Conservation (phyloP, 2,329 filamentous ascomycete genomes). For the Chaetomium sp. region DNA sequence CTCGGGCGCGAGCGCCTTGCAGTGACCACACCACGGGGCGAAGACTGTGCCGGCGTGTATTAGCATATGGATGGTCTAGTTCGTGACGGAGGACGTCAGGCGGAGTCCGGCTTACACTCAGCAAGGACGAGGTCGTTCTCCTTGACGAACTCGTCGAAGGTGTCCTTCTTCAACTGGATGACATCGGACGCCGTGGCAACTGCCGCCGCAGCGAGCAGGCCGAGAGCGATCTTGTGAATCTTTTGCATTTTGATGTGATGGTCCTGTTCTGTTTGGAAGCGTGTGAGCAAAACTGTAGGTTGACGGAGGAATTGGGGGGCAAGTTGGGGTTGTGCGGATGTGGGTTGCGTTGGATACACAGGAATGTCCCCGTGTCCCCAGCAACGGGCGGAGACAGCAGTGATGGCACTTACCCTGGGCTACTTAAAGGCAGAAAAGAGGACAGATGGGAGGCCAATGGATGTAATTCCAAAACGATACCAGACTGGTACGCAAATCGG, state of each 20-base stretch:
- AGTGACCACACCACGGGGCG: slow-evolving; percentile 95
- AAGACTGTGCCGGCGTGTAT: slow-evolving; percentile 56
- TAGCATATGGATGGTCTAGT: slow-evolving; percentile 17
- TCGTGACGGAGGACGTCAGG: neutral
- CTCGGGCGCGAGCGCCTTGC: slow-evolving; percentile 93
- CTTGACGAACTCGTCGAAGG: slow-evolving; percentile 80
- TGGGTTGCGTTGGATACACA: neutral
- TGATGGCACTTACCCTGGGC: slow-evolving; percentile 16
- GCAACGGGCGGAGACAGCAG: slow-evolving; percentile 1
- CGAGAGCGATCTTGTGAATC: slow-evolving; percentile 44
- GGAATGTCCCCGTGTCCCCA: slow-evolving; percentile 1
- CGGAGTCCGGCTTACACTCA: slow-evolving; percentile 61
- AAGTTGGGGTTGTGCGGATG: neutral
- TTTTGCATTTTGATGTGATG: slow-evolving; percentile 36
- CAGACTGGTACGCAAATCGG: slow-evolving; percentile 14
- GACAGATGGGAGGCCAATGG: slow-evolving; percentile 6
- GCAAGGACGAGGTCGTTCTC: slow-evolving; percentile 83
- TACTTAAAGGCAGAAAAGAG: slow-evolving; percentile 23
- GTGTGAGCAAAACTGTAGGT: neutral
- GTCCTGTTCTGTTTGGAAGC: slow-evolving; percentile 5
- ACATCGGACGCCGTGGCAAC: slow-evolving; percentile 73
- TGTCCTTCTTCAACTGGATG: slow-evolving; percentile 73
- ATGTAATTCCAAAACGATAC: slow-evolving; percentile 14
- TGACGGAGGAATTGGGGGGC: slow-evolving; percentile 1
- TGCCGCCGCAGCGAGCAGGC: slow-evolving; percentile 50